Evolutionary conservation across 805 yeast species (phyloP).

Genomic region (Cyberlindnera xylosilytica): DNA sequence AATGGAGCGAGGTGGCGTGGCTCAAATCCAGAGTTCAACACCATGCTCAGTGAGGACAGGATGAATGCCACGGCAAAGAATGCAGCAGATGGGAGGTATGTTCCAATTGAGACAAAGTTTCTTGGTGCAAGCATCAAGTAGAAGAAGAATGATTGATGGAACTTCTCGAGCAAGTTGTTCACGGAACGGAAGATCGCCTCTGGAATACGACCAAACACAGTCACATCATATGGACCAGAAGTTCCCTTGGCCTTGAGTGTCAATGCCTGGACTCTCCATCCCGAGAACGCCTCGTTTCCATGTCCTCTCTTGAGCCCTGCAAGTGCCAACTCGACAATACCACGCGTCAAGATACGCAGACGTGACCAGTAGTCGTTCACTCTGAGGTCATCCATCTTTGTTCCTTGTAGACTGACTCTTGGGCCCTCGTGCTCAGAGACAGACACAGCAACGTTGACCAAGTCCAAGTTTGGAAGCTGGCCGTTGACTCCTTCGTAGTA

Average conservation of each 20-base stretch:
- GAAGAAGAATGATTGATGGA: slow-evolving; percentile 95
- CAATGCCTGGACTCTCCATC: slow-evolving; percentile 92
- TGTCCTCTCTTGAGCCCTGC: slow-evolving; percentile 63
- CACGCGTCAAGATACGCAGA: slow-evolving; percentile 53
- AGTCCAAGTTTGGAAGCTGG: slow-evolving; percentile 89
- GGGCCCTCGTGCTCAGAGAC: slow-evolving; percentile 76
- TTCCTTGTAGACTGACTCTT: slow-evolving; percentile 61
- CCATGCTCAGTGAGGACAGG: slow-evolving; percentile 58
- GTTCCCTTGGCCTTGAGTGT: slow-evolving; percentile 69
- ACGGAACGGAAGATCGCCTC: slow-evolving; percentile 87
- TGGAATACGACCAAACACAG: slow-evolving; percentile 85
- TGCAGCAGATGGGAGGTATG: slow-evolving; percentile 85
- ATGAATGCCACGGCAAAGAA: slow-evolving; percentile 67
- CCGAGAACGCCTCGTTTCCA: slow-evolving; percentile 90
- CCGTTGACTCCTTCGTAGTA: slow-evolving; percentile 90
- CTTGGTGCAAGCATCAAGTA: slow-evolving; percentile 77
- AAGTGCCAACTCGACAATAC: slow-evolving; percentile 64
- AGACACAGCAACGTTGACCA: slow-evolving; percentile 76
- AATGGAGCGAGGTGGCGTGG: slow-evolving; percentile 8
- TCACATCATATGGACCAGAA: slow-evolving; percentile 66
- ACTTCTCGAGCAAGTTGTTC: slow-evolving; percentile 89
- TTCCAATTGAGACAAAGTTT: slow-evolving; percentile 87
- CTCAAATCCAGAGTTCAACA: slow-evolving; percentile 38
- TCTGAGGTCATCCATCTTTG: slow-evolving; percentile 43
- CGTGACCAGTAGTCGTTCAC: slow-evolving; percentile 52